These are phyloP conservation scores for Trichosporon sp. DNA, from an alignment of 1,284 basidiomycete genomes.

Conservation along the genomic window DNA sequence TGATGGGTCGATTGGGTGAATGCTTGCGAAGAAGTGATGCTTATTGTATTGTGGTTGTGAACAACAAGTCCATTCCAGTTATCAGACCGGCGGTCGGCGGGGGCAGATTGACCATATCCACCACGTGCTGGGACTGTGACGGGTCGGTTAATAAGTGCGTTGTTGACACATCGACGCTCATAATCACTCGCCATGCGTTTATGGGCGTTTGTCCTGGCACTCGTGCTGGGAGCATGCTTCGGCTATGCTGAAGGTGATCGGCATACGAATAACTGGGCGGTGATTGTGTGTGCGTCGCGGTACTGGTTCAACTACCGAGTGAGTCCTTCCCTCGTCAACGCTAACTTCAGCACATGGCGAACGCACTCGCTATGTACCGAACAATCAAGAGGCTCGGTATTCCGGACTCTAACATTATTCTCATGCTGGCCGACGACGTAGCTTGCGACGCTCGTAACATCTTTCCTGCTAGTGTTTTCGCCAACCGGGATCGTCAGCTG, in stretches of 20 bases:
- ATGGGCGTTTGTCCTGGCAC: neutral
- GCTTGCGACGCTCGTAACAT: slow-evolving; percentile 91
- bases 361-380: slow-evolving; percentile 97
- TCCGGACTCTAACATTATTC: slow-evolving; percentile 95
- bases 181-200: neutral
- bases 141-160: neutral
- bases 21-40: no score
- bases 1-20: slow-evolving; percentile 10
- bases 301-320: slow-evolving; percentile 99
- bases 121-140: neutral
- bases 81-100: no score
- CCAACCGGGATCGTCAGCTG: slow-evolving; percentile 67
- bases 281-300: slow-evolving; percentile 85
- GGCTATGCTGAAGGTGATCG: slow-evolving; percentile 15
- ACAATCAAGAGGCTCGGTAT: slow-evolving; percentile 97
- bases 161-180: neutral
- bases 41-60: no score
- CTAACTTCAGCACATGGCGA: slow-evolving; percentile 82
- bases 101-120: no score
- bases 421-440: slow-evolving; percentile 96
- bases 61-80: no score
- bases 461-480: slow-evolving; percentile 87
- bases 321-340: slow-evolving; percentile 40
- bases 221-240: neutral
- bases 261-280: slow-evolving; percentile 98